Evolutionary conservation across 176 grass and related monocot genomes (phyloP).

Genomic region (Cocos nucifera): DNA sequence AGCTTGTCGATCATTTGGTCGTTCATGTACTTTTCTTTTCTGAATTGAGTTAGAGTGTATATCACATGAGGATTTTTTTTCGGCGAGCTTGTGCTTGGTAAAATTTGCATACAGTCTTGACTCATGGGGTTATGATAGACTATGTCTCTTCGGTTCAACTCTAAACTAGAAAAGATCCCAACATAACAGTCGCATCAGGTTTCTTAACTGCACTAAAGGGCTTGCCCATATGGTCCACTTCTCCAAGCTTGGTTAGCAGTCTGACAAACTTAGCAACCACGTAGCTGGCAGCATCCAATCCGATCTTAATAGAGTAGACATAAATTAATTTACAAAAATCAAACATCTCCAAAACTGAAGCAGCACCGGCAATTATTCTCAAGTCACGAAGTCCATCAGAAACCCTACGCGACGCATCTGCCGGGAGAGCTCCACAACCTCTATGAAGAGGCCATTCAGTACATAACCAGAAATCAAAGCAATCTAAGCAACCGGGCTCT

Average conservation of each 20-base stretch:
- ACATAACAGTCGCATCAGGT: conserved; percentile 6
- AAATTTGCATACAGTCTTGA: no score
- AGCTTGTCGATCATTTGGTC: no score
- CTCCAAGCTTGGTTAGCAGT: conserved; percentile 42
- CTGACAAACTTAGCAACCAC: conserved; percentile 67
- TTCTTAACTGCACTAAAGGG: conserved; percentile 54
- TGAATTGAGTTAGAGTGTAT: no score
- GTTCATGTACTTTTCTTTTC: no score
- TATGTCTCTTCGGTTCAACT: no score
- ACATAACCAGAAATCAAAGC: conserved; percentile 69
- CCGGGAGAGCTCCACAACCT: conserved; percentile 42
- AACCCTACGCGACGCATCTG: conserved; percentile 69
- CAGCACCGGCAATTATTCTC: conserved; percentile 40
- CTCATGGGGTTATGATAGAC: no score
- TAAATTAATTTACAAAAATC: conserved; percentile 57
- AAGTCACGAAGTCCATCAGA: conserved; percentile 58
- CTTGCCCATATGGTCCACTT: conserved; percentile 52
- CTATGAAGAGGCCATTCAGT: conserved; percentile 34
- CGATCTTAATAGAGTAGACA: conserved; percentile 69
- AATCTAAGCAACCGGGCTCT: conserved; percentile 71
- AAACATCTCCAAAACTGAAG: conserved; percentile 43
- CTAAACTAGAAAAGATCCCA: no score
- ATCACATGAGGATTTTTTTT: no score
- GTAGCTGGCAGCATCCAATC: conserved; percentile 54
- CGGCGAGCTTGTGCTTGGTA: no score